Evolutionary conservation across 371 early-diverging fungal species (phyloP).

Genomic region (Coemansia sp.): DNA sequence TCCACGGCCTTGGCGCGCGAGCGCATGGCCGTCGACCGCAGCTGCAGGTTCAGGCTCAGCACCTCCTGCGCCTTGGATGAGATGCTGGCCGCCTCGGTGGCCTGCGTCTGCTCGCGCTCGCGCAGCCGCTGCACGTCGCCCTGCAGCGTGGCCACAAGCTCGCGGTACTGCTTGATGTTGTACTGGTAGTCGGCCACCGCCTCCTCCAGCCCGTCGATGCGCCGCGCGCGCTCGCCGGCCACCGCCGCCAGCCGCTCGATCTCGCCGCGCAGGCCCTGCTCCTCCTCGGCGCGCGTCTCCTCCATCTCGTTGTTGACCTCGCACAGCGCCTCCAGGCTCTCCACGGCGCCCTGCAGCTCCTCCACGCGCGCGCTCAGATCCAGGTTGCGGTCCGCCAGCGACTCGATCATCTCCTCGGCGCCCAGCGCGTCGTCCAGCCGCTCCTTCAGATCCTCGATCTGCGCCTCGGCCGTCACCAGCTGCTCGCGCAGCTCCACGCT

Average conservation of each 20-base stretch:
- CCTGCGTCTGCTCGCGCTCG: slow-evolving; percentile 61
- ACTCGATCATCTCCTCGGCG: slow-evolving; percentile 79
- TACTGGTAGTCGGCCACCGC: slow-evolving; percentile 80
- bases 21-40: slow-evolving; percentile 79
- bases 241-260: slow-evolving; percentile 74
- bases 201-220: slow-evolving; percentile 71
- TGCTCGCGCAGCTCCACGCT: slow-evolving; percentile 60
- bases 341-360: slow-evolving; percentile 72
- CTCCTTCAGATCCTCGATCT: slow-evolving; percentile 79
- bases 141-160: slow-evolving; percentile 75
- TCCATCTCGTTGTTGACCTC: slow-evolving; percentile 91
- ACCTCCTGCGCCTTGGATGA: slow-evolving; percentile 80
- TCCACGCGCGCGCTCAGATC: slow-evolving; percentile 71
- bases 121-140: slow-evolving; percentile 68
- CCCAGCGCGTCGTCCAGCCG: slow-evolving; percentile 80
- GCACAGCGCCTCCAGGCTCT: slow-evolving; percentile 86
- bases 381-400: slow-evolving; percentile 77
- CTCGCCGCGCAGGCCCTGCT: slow-evolving; percentile 81
- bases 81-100: slow-evolving; percentile 54
- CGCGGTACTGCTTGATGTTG: slow-evolving; percentile 84
- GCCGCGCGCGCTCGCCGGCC: slow-evolving; percentile 61
- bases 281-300: slow-evolving; percentile 83
- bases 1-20: slow-evolving; percentile 86
- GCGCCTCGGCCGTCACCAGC: slow-evolving; percentile 60
- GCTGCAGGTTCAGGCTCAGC: slow-evolving; percentile 76